Percentiles rank a stretch among this genome's conserved stretches.
Conservation (phyloP, 257 asterid genomes). For the Fraxinus quadrangulata region DNA sequence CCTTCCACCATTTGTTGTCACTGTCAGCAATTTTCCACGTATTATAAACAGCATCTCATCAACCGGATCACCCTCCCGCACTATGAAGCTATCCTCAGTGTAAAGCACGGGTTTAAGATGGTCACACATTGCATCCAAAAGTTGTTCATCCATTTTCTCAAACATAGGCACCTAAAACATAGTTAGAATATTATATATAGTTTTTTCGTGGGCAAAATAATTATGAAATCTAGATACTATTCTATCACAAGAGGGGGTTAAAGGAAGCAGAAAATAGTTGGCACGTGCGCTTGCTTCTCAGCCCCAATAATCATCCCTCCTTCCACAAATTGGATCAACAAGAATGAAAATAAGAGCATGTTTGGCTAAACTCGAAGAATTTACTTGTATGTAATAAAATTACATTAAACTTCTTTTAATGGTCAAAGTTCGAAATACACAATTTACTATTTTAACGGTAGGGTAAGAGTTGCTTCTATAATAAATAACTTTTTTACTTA, state of each 20-base stretch:
- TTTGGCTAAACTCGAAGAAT: background rate
- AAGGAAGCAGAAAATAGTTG: background rate
- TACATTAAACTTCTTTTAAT: background rate
- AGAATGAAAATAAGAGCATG: too few species aligned
- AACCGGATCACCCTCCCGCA: slow-evolving; percentile 96
- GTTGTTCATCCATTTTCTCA: slow-evolving; percentile 95
- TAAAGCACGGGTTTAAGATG: slow-evolving; percentile 82
- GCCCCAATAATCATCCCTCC: background rate
- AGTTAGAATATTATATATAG: background rate
- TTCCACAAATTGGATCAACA: background rate
- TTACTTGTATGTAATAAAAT: background rate
- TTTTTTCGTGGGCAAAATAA: background rate
- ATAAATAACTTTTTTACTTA: background rate
- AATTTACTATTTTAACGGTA: background rate
- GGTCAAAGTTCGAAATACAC: background rate
- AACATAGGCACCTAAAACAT: slow-evolving; percentile 88
- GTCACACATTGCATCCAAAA: slow-evolving; percentile 90
- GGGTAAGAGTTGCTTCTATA: background rate
- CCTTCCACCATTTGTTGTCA: slow-evolving; percentile 96
- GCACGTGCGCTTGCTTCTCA: background rate
- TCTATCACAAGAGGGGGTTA: background rate
- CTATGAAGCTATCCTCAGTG: slow-evolving; percentile 85
- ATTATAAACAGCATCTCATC: slow-evolving; percentile 90
- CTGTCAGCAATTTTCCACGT: slow-evolving; percentile 80
- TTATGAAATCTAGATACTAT: background rate